Percentiles rank a stretch among this genome's conserved stretches.
phyloP scores from a whole-genome alignment of 208 protist species.

The Leishmania tropica region DNA sequence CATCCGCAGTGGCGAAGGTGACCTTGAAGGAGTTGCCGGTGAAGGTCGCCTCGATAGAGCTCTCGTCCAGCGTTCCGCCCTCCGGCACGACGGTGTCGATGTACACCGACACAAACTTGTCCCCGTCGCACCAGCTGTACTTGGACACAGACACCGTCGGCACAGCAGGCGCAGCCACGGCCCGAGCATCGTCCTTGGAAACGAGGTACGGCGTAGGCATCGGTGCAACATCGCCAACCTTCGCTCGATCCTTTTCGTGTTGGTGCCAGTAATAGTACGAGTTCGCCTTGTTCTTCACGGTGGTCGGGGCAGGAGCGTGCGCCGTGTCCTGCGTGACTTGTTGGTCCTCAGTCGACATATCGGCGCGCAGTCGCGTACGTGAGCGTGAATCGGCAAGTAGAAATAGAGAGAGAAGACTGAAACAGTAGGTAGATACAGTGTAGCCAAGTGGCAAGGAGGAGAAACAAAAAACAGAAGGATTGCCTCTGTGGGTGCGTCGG shows the following conservation, averaged over 20 bases:
- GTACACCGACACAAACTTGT: constrained; percentile 76
- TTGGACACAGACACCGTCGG: constrained; percentile 43
- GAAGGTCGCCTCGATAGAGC: constrained; percentile 48
- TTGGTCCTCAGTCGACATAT: constrained; percentile 7
- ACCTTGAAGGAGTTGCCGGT: constrained; percentile 36
- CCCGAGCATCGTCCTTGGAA: constrained; percentile 31
- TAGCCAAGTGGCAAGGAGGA: not conserved
- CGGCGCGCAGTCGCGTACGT: not conserved
- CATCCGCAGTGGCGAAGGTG: constrained; percentile 35
- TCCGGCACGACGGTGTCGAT: constrained; percentile 40
- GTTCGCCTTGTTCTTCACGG: constrained; percentile 49
- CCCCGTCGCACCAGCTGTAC: constrained; percentile 77
- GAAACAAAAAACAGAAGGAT: not conserved
- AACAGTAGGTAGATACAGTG: not conserved
- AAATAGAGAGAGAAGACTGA: not conserved
- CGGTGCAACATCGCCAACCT: constrained; percentile 82
- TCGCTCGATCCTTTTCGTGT: constrained; percentile 83
- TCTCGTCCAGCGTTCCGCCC: constrained; percentile 41
- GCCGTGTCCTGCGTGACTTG: not conserved
- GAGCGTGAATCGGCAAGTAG: not conserved
- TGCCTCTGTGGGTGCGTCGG: not conserved
- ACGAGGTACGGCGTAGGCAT: constrained; percentile 76
- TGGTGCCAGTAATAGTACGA: constrained; percentile 91
- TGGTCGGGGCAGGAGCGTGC: not conserved
- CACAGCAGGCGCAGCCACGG: constrained; percentile 6